phyloP scores from a whole-genome alignment of 345 rosid genomes.

The Turritis glabra region DNA sequence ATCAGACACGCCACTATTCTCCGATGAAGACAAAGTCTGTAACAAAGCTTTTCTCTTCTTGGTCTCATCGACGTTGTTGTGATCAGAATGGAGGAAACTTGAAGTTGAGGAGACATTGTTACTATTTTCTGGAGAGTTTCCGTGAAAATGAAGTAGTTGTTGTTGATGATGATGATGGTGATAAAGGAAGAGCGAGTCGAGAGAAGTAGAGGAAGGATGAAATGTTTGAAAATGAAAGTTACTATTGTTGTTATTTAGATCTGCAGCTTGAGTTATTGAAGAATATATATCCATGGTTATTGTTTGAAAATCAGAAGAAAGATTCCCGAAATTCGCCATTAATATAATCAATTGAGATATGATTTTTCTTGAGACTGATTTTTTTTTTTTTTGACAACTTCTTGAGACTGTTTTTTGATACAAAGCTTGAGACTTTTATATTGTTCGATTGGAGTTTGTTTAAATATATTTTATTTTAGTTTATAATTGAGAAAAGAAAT shows the following conservation, averaged over 20 bases:
- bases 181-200: constrained; percentile 44
- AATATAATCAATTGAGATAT: neutral
- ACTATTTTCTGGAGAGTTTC: constrained; percentile 25
- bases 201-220: constrained; percentile 40
- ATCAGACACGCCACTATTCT: constrained; percentile 38
- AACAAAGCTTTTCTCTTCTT: constrained; percentile 42
- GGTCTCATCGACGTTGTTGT: constrained; percentile 23
- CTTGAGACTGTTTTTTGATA: constrained; percentile 11
- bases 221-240: constrained; percentile 36
- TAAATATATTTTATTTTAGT: neutral
- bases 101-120: constrained; percentile 25
- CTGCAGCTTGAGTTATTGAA: constrained; percentile 41
- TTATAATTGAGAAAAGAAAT: constrained; percentile 14
- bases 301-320: constrained; percentile 30
- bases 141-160: constrained; percentile 37
- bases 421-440: constrained; percentile 26
- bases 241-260: constrained; percentile 37
- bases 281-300: constrained; percentile 35
- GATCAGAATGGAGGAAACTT: constrained; percentile 37
- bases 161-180: constrained; percentile 40
- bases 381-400: neutral
- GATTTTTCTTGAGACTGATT: constrained; percentile 2
- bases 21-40: constrained; percentile 47
- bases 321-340: constrained; percentile 38
- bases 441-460: neutral